Conservation (phyloP, 2,329 filamentous ascomycete genomes). For the Paraphoma chrysanthemicola region DNA sequence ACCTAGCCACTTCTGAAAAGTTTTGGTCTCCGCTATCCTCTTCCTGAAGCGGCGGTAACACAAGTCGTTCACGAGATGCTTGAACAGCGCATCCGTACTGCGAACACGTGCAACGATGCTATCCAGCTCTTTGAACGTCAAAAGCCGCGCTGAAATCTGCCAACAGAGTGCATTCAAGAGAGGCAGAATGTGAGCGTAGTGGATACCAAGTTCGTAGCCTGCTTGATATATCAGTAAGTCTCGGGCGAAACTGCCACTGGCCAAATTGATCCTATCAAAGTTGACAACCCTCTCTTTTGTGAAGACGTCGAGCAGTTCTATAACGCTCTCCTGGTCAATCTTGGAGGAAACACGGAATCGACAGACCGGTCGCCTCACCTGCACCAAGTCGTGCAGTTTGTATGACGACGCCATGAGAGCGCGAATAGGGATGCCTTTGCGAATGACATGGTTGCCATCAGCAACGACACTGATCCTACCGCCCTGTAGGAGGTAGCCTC, state of each 20-base stretch:
- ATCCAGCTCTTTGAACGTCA: conserved; percentile 3
- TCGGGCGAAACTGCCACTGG: neutral
- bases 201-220: conserved; percentile 3
- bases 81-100: conserved; percentile 4
- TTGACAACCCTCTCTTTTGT: neutral
- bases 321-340: neutral
- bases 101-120: conserved; percentile 1
- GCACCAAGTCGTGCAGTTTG: conserved; percentile 3
- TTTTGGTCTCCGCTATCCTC: conserved; percentile 1
- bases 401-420: conserved; percentile 2
- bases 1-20: conserved; percentile 2
- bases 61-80: conserved; percentile 4
- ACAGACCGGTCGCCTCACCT: neutral
- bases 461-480: neutral
- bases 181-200: conserved; percentile 3
- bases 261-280: neutral
- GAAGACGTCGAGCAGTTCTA: conserved; percentile 1
- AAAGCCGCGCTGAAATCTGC: neutral
- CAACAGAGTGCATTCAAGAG: conserved; percentile 5
- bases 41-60: conserved; percentile 9
- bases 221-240: conserved; percentile 7
- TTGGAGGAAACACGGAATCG: conserved; percentile 2
- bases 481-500: neutral
- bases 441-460: neutral
- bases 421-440: neutral